phyloP scores from a whole-genome alignment of 2,329 filamentous ascomycete species.

The Aspergillus puulaauensis region DNA sequence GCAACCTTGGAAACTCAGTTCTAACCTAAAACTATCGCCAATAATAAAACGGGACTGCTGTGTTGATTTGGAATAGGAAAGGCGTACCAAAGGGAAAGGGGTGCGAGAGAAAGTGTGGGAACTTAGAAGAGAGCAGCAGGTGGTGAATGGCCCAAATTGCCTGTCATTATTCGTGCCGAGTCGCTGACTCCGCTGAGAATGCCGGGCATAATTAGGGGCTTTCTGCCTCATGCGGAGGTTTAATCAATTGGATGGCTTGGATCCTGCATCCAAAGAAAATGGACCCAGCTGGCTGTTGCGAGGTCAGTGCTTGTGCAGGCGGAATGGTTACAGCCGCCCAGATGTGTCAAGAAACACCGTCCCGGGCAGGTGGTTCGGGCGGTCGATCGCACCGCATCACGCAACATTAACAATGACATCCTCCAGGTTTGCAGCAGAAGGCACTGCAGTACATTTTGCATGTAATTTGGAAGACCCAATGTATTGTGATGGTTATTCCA shows the following conservation, averaged over 20 bases:
- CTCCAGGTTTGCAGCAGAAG: neutral
- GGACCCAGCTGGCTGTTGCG: neutral
- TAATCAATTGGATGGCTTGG: neutral
- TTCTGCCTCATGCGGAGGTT: constrained; percentile 1
- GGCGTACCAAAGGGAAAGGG: neutral
- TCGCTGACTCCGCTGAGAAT: neutral
- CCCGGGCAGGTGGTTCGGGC: constrained; percentile 14
- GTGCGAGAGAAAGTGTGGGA: neutral
- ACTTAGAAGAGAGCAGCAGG: neutral
- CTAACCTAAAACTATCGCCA: constrained; percentile 23
- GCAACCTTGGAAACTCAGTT: constrained; percentile 24
- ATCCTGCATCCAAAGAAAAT: neutral
- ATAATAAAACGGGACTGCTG: neutral
- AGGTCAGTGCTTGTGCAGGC: constrained; percentile 6
- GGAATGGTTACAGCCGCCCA: neutral
- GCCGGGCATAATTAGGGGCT: constrained; percentile 4
- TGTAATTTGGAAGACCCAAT: neutral
- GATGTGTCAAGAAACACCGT: constrained; percentile 4
- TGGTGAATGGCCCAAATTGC: neutral
- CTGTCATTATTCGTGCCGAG: neutral
- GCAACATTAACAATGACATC: neutral
- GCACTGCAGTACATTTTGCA: neutral
- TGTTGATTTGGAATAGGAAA: neutral
- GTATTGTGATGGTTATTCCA: neutral
- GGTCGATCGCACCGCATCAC: constrained; percentile 7